Conservation (phyloP, 2,329 filamentous ascomycete genomes). For the Cryphonectria nitschkei region DNA sequence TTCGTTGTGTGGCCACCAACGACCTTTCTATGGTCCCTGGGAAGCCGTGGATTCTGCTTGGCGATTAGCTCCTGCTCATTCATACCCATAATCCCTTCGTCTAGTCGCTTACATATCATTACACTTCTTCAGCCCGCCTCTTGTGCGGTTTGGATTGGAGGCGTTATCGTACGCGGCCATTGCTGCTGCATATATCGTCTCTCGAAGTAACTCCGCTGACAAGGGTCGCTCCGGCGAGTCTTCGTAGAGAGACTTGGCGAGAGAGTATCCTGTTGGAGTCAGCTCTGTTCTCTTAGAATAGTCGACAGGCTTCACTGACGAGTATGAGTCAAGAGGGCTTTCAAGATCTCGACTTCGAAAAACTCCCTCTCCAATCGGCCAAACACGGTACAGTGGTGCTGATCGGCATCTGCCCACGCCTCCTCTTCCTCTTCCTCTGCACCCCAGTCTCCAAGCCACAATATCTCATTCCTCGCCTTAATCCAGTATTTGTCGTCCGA, state of each 20-base stretch:
- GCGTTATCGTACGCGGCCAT: constrained; percentile 79
- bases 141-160: constrained; percentile 76
- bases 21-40: constrained; percentile 59
- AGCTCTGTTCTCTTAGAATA: constrained; percentile 25
- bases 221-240: constrained; percentile 54
- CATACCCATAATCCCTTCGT: constrained; percentile 15
- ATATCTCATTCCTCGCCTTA: constrained; percentile 62
- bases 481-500: constrained; percentile 68
- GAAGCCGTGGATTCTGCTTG: constrained; percentile 64
- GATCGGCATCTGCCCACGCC: constrained; percentile 31
- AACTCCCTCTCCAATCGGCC: constrained; percentile 62
- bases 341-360: constrained; percentile 73
- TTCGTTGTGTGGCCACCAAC: constrained; percentile 53
- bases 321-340: constrained; percentile 63
- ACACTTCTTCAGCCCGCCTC: constrained; percentile 78
- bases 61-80: not conserved
- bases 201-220: constrained; percentile 54
- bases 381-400: constrained; percentile 54
- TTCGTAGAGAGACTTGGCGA: constrained; percentile 67
- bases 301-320: constrained; percentile 49
- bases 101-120: constrained; percentile 66
- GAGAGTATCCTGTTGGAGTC: constrained; percentile 55
- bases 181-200: constrained; percentile 64
- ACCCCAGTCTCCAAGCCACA: constrained; percentile 78
- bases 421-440: constrained; percentile 49